Base-by-base conservation (phyloP, 2,329 filamentous ascomycete species). In the Diaporthe destruens region DNA sequence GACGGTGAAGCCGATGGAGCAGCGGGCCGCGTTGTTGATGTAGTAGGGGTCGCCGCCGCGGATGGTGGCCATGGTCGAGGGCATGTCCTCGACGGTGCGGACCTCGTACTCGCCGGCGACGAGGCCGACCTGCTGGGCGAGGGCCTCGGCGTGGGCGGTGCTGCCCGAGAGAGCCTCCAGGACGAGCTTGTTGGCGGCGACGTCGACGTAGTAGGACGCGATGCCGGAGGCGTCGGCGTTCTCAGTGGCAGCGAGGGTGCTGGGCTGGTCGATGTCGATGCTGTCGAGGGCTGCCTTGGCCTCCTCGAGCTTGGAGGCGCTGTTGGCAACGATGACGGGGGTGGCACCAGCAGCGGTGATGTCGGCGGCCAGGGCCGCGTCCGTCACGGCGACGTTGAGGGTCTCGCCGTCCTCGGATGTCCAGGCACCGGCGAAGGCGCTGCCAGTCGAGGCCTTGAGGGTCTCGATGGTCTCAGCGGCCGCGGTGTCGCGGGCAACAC, bases 121-220 rank as follows among this genome's bases (percentile, higher is more conserved):
- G 47, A 66, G 61, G 0, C 61, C 61, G 47, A 66, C 61, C 47
- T 66, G 61, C 1, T 29, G 1, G 32, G 61, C 61, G 11, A 66
- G 47, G 1, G 44, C 11, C 61, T 66, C 47, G n/a, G 61, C 61
- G 47, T 66, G 61, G 47, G 61, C 61, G 47, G 61, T 66, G 47
- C 61, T 66, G 47, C 20, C 61, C 32, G 61, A 20, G 14, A 66
- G 61, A 6, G 61, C 44, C 61, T 66, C 61, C 1, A 66, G 20
- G 47, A 66, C n/a, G 32, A 66, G 61, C 61, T 66, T 66, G 61
- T 66, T 66, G 61, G 61, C 61, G 61, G 61, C 25, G 16, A 66
- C 61, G n/a, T 66, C 61, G 47, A 66, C 61, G n/a, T 53, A 66
- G 47, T 66, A 66, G 1, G 61, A 1, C 3, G 61, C 61, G 61